Evolutionary conservation across 1,139 yeast genomes (phyloP).

Genomic region (Geotrichum aggregatum): DNA sequence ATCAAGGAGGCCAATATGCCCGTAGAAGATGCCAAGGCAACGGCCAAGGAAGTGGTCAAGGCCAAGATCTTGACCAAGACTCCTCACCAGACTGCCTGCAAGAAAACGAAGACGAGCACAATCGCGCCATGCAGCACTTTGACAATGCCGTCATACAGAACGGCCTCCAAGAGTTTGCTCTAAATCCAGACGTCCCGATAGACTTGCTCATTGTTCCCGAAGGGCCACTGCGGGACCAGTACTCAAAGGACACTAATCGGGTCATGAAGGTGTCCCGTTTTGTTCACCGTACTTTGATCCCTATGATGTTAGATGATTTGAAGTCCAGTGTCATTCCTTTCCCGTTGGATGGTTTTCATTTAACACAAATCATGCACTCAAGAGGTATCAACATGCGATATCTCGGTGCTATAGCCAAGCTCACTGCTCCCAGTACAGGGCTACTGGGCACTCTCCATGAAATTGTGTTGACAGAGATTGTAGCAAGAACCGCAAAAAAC

Average conservation of each 20-base stretch:
- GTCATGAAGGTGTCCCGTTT: constrained; percentile 68
- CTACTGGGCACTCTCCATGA: constrained; percentile 28
- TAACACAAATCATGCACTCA: constrained; percentile 65
- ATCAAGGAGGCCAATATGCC: constrained; percentile 19
- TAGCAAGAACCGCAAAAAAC: constrained; percentile 78
- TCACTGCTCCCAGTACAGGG: constrained; percentile 3
- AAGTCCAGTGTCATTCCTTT: constrained; percentile 49
- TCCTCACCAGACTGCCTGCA: too few species aligned
- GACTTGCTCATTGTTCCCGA: constrained; percentile 38
- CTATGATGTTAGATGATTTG: constrained; percentile 57
- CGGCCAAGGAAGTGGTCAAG: constrained; percentile 37
- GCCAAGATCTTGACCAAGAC: constrained; percentile 50
- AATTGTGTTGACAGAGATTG: constrained; percentile 61
- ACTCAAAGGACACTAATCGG: constrained; percentile 52
- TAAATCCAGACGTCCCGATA: constrained; percentile 79
- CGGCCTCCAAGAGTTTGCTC: constrained; percentile 53
- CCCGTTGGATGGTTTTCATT: constrained; percentile 78
- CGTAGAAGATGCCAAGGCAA: constrained; percentile 22
- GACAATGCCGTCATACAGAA: constrained; percentile 44
- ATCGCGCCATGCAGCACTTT: too few species aligned
- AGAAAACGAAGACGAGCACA: too few species aligned
- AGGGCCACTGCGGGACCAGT: constrained; percentile 43
- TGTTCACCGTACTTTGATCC: constrained; percentile 56
- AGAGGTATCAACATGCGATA: constrained; percentile 88
- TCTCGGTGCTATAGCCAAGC: constrained; percentile 48